Conservation (phyloP, 805 yeast genomes). For the Hanseniaspora taiwanica region DNA sequence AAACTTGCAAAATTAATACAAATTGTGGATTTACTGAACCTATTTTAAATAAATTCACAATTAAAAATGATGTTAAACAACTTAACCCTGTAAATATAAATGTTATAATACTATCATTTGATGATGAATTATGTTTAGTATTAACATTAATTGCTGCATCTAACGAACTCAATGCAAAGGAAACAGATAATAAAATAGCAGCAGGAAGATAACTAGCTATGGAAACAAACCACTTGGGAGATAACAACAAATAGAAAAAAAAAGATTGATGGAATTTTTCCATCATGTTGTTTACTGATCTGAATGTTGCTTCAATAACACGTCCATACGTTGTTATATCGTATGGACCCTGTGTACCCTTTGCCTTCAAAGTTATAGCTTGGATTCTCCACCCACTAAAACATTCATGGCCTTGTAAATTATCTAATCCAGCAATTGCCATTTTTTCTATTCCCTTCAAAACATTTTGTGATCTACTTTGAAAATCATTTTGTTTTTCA, state of each 20-base stretch:
- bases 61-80: conserved; percentile 17
- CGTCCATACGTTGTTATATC: conserved; percentile 92
- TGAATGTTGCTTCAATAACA: conserved; percentile 70
- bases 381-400: conserved; percentile 96
- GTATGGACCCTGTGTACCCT: conserved; percentile 39
- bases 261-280: conserved; percentile 97
- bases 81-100: conserved; percentile 19
- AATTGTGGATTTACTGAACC: conserved; percentile 3
- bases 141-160: no score
- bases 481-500: conserved; percentile 36
- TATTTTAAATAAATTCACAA: conserved; percentile 4
- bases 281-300: conserved; percentile 80
- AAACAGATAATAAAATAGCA: conserved; percentile 56
- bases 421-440: conserved; percentile 55
- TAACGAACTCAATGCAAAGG: conserved; percentile 58
- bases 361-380: conserved; percentile 68
- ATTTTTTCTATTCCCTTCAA: conserved; percentile 53
- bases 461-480: conserved; percentile 44
- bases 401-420: conserved; percentile 64
- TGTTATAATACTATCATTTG: conserved; percentile 12
- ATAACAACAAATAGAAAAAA: conserved; percentile 74
- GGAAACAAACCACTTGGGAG: conserved; percentile 73
- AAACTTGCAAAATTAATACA: conserved; percentile 9
- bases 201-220: conserved; percentile 89
- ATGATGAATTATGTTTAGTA: conserved; percentile 8